phyloP scores from a whole-genome alignment of 108 stramenopile species.

The Pinguiococcus pyrenoidosus region DNA sequence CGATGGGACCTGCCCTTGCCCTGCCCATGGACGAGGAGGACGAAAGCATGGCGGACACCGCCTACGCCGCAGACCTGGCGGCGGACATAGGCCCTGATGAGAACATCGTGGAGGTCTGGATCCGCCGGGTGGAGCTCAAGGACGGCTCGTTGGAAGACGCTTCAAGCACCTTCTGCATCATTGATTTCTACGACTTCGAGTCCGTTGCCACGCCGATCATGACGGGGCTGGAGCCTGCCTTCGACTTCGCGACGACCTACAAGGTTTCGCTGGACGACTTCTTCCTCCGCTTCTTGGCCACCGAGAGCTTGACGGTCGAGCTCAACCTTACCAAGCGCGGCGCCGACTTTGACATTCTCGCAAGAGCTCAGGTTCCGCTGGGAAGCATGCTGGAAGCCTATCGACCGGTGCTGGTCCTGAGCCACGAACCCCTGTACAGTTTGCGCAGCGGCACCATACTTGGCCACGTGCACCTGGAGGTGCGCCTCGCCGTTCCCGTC shows the following conservation, averaged over 20 bases:
- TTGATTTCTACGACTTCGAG: conserved; percentile 55
- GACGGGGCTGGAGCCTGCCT: conserved; percentile 30
- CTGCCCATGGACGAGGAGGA: no score
- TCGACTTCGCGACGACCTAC: conserved; percentile 49
- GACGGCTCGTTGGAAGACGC: conserved; percentile 21
- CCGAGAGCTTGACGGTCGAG: conserved; percentile 35
- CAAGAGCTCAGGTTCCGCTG: conserved; percentile 17
- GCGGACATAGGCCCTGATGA: conserved; percentile 39
- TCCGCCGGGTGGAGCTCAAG: conserved; percentile 29
- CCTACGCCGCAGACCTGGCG: conserved; percentile 5
- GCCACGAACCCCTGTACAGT: no score
- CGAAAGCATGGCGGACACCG: conserved; percentile 4
- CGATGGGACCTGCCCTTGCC: no score
- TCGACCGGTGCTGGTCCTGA: conserved; percentile 14
- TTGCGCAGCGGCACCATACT: conserved; percentile 26
- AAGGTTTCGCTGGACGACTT: conserved; percentile 47
- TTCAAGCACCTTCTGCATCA: conserved; percentile 37
- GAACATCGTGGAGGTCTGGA: conserved; percentile 51
- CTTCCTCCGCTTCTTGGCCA: conserved; percentile 44
- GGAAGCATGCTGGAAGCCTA: conserved; percentile 20
- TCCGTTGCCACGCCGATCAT: conserved; percentile 45
- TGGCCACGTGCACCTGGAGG: conserved; percentile 33
- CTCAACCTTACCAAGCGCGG: conserved; percentile 42
- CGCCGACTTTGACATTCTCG: conserved; percentile 39
- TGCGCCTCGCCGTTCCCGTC: conserved; percentile 45